A percentile compares a stretch with the other conserved stretches of the same genome.
Evolutionary conservation across 441 rosid genomes (phyloP).

Genomic region (Breynia disticha): DNA sequence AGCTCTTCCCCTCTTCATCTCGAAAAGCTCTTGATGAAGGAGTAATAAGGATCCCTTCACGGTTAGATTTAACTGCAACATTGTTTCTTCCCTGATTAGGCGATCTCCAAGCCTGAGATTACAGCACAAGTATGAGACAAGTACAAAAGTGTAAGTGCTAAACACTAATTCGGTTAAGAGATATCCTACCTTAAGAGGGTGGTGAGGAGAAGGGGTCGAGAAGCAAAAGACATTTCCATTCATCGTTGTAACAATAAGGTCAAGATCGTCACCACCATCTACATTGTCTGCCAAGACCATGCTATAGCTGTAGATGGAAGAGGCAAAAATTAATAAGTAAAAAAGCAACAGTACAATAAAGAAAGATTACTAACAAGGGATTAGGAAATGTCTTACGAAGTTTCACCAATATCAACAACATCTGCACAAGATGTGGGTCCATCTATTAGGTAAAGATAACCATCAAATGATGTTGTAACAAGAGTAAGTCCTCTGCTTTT

Average conservation of each 20-base stretch:
- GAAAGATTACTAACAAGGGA: slow-evolving; percentile 7
- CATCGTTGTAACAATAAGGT: slow-evolving; percentile 95
- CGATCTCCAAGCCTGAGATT: slow-evolving; percentile 88
- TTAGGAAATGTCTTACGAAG: slow-evolving; percentile 53
- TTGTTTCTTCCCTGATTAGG: slow-evolving; percentile 91
- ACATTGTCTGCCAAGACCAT: slow-evolving; percentile 98
- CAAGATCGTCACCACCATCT: slow-evolving; percentile 99
- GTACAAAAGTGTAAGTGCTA: slow-evolving; percentile 2
- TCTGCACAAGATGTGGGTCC: slow-evolving; percentile 97
- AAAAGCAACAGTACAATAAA: background rate
- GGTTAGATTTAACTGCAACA: slow-evolving; percentile 54
- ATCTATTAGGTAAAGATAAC: slow-evolving; percentile 94
- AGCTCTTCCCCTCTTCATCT: slow-evolving; percentile 96
- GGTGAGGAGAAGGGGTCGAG: slow-evolving; percentile 92
- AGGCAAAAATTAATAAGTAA: background rate
- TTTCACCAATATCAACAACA: slow-evolving; percentile 98
- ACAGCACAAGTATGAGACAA: slow-evolving; percentile 14
- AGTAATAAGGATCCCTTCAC: slow-evolving; percentile 74
- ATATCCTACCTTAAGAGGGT: slow-evolving; percentile 83
- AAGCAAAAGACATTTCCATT: slow-evolving; percentile 98
- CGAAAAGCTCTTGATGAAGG: slow-evolving; percentile 89
- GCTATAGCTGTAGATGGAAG: slow-evolving; percentile 59
- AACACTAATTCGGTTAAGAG: slow-evolving; percentile 6
- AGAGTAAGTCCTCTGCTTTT: slow-evolving; percentile 84
- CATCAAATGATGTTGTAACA: slow-evolving; percentile 94